phyloP scores from a whole-genome alignment of 352 stramenopile genomes.

The Globisporangium barbulae region DNA sequence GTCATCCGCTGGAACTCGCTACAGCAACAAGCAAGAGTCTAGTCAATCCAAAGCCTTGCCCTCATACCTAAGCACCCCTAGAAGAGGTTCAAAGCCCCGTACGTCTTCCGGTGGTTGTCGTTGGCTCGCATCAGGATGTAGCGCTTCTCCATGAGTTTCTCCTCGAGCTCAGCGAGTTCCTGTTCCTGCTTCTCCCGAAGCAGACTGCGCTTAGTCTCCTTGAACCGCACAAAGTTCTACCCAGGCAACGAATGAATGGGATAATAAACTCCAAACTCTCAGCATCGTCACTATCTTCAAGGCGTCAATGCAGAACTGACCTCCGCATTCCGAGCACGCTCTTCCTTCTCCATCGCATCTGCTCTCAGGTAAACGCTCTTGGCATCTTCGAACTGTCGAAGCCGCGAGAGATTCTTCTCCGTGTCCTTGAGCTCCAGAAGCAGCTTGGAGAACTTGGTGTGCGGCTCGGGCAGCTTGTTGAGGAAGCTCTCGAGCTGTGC shows the following conservation, averaged over 20 bases:
- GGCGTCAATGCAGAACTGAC: constrained; percentile 9
- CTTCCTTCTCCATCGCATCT: constrained; percentile 59
- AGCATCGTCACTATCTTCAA: background rate
- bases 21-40: background rate
- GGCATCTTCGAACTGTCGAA: constrained; percentile 72
- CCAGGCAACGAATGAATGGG: background rate
- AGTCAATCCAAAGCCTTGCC: background rate
- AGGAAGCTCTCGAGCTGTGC: constrained; percentile 65
- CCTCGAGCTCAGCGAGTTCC: constrained; percentile 53
- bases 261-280: background rate
- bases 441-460: constrained; percentile 67
- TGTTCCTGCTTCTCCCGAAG: constrained; percentile 52
- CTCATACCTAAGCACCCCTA: background rate
- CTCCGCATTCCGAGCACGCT: constrained; percentile 36
- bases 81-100: constrained; percentile 6
- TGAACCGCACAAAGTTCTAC: constrained; percentile 58
- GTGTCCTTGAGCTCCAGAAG: constrained; percentile 72
- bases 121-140: constrained; percentile 63
- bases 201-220: constrained; percentile 49
- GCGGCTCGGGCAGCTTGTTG: constrained; percentile 46
- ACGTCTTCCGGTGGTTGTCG: constrained; percentile 55
- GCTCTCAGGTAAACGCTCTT: constrained; percentile 62
- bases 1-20: constrained; percentile 70
- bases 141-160: constrained; percentile 71
- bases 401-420: constrained; percentile 53